Base-by-base conservation (phyloP, 1,284 basidiomycete genomes). In the Tremellales sp. region DNA sequence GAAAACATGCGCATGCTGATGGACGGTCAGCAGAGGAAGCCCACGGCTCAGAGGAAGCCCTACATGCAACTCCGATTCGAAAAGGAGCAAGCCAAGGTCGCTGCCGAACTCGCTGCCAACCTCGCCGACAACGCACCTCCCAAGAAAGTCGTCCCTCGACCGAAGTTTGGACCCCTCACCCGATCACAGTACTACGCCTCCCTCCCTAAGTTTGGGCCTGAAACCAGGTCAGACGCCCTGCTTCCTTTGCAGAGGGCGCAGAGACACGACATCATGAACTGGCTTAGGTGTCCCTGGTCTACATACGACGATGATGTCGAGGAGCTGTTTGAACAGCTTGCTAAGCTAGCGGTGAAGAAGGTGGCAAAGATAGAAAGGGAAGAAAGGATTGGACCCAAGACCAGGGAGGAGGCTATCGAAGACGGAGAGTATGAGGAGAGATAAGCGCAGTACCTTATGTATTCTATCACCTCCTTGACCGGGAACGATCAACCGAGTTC, bases 81-180 rank as follows among this genome's bases (percentile, higher is more conserved):
- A 26, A 61, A 58, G 54, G 64, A 66, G 51, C 45, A 49, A n/a
- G 56, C 49, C 29, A 63, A 60, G 49, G 43, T 66, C 45, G 45
- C 49, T 7, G 55, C 47, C 1, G 32, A 49, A 13, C 46, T 56
- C 13, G 52, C 52, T 16, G 44, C 29, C 33, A 22, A 22, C 28
- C 43, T 34, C 9, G 19, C 21, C 22, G 27, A 40, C 24, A 42
- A 51, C 25, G 35, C 43, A 10, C 18, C 44, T n/a, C 34, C 34
- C 6, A 40, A 25, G 6, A 28, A 16, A 21, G 32, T 18, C 38
- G 39, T 6, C 9, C 25, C 9, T n/a, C 26, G 19, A 21, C 31
- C 29, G 13, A 16, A 5, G 14, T 52, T 60, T 29, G 62, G 62
- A 5, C 62, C 62, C 0, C 21, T 58, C n/a, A 63, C 60, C 28